Evolutionary conservation across 2,329 filamentous ascomycete genomes (phyloP).

Genomic region (Cercospora brassicicola): DNA sequence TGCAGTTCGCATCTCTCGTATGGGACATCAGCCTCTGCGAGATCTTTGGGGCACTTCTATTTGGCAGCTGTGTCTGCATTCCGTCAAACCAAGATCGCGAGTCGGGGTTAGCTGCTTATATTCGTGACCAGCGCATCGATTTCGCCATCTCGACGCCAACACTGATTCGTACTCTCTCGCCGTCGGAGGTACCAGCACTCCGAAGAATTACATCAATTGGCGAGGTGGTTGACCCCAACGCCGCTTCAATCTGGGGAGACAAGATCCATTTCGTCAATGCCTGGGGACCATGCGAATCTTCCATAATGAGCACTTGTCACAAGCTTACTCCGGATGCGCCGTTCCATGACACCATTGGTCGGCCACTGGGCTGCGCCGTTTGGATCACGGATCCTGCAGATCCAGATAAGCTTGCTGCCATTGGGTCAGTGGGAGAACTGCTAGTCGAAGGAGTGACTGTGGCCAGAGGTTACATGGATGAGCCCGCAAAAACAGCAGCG

Average conservation of each 20-base stretch:
- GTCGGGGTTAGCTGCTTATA: neutral
- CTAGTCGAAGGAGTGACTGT: slow-evolving; percentile 13
- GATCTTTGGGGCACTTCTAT: slow-evolving; percentile 11
- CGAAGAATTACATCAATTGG: neutral
- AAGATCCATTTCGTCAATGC: neutral
- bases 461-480: slow-evolving; percentile 15
- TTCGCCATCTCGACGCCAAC: neutral
- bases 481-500: slow-evolving; percentile 27
- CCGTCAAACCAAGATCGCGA: neutral
- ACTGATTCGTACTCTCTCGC: neutral
- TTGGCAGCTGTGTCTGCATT: slow-evolving; percentile 14
- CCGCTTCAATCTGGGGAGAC: neutral
- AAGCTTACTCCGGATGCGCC: neutral
- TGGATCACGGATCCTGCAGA: neutral
- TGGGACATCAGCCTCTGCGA: neutral
- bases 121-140: neutral
- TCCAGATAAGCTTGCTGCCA: neutral
- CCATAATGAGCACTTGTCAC: neutral
- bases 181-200: neutral
- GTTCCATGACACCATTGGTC: slow-evolving; percentile 37
- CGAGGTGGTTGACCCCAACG: neutral
- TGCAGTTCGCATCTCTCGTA: neutral
- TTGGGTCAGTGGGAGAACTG: slow-evolving; percentile 9
- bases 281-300: slow-evolving; percentile 3
- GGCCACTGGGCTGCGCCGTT: slow-evolving; percentile 26